Conservation (phyloP, 2,329 filamentous ascomycete species). For the Cercospora nicotianae region DNA sequence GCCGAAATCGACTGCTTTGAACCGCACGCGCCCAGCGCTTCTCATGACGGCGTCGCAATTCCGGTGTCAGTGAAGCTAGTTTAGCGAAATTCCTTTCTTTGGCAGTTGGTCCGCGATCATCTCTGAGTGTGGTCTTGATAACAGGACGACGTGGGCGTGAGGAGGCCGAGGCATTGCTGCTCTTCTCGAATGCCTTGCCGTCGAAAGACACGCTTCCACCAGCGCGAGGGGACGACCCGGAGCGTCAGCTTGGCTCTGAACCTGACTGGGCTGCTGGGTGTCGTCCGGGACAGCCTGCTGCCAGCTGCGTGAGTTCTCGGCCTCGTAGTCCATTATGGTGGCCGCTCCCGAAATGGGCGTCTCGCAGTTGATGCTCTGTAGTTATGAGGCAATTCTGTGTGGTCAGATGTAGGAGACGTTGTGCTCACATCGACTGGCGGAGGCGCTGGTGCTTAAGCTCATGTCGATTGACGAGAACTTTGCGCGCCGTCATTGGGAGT, state of each 20-base stretch:
- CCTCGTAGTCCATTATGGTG: slow-evolving; percentile 23
- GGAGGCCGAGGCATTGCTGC: background rate
- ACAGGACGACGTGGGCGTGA: background rate
- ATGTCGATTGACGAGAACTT: background rate
- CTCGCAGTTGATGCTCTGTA: background rate
- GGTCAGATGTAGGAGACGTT: background rate
- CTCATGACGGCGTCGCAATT: slow-evolving; percentile 25
- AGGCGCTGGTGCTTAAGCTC: background rate
- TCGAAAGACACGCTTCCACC: background rate
- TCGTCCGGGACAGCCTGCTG: slow-evolving; percentile 8
- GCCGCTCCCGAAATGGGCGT: no score
- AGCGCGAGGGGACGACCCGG: background rate
- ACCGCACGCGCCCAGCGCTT: slow-evolving; percentile 32
- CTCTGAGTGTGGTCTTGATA: background rate
- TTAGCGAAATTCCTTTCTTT: slow-evolving; percentile 24
- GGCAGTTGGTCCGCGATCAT: slow-evolving; percentile 2
- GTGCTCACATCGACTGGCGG: background rate
- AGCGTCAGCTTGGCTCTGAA: background rate
- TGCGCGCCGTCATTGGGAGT: background rate
- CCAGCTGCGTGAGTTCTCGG: slow-evolving; percentile 27
- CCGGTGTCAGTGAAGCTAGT: slow-evolving; percentile 28
- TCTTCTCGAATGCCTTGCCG: background rate
- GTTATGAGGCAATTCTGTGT: background rate
- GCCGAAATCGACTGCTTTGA: slow-evolving; percentile 29
- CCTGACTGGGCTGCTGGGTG: background rate